Evolutionary conservation across 1,284 basidiomycete genomes (phyloP), one percentile per base, ranked within the genome.

Genomic region (Ceratobasidium sp.): DNA sequence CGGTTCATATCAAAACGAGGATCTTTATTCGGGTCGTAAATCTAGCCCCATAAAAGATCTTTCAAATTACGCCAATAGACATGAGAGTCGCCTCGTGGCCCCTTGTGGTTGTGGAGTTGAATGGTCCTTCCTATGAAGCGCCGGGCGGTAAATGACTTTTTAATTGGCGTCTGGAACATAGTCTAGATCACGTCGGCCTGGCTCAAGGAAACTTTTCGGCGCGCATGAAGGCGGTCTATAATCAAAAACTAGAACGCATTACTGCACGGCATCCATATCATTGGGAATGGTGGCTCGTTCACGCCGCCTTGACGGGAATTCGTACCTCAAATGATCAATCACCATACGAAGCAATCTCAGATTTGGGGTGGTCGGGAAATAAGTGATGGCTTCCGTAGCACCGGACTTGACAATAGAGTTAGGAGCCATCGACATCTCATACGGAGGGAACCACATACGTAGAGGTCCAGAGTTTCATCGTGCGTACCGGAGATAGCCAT

Each of bases 241-340:
- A 36, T 4, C 33, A 36, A 36, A 36, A 36, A 11, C 33, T 36
- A 36, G 5, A 5, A 36, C 33, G n/a, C 33, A 36, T 36, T 11
- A 36, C 4, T 36, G 33, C 11, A 11, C 11, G 11, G 33, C 33
- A 5, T 36, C 5, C 4, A 36, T 36, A 11, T 36, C 33, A 11
- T 36, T 36, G 33, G 11, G 11, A 36, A 5, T 5, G 33, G 11
- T 36, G 11, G 33, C 33, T 11, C 11, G 11, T 36, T 5, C 33
- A 11, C 33, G 11, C 11, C 11, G 47, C 2, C 2, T 50, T 25
- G 11, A 50, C 47, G 47, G 21, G 7, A 50, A 16, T 21, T 11
- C 47, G 21, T 50, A 21, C 47, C 47, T 50, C 47, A n/a, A n/a
- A n/a, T n/a, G n/a, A n/a, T n/a, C n/a, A 50, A 50, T 50, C 14